Evolutionary conservation across 768 basidiomycete genomes (phyloP), one percentile per base, ranked within the genome.

Genomic region (Piloderma croceum): DNA sequence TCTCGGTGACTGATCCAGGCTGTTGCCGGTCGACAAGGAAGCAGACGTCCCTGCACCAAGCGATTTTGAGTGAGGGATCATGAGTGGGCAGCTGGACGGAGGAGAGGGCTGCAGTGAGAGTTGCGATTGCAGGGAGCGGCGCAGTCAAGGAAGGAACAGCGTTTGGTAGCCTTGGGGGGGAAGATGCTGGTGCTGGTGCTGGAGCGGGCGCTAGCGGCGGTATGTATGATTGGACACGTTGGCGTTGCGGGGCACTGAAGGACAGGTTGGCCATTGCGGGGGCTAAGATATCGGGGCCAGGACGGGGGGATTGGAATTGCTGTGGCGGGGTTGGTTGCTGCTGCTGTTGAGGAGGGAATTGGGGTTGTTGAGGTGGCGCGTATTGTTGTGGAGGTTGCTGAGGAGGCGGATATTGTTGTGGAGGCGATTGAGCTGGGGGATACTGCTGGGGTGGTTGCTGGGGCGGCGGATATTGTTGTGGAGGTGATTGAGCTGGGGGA

Each of bases 11-110:
- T 4, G 70, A 51, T 36, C 59, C 50, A 10, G 56, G 46, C 36
- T 69, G 64, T 1, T 70, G 63, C 39, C 78, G 74, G 38, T 93
- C 85, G 40, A 88, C 77, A 43, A 93, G 77, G 51, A 79, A 76
- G 42, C 92, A 60, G 41, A 93, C 85, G 47, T 94, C 90, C 36
- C 87, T 71, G 12, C 78, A 77, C 90, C 91, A 97, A 20, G 74
- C 68, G 5, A 94, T 59, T 50, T 80, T 79, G 31, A 79, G 69
- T 0, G 64, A 56, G 3, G 83, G 81, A 49, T 81, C 78, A 42
- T 74, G 73, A 27, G 53, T 53, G 1, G 81, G 73, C 2, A 68
- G 61, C 39, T 82, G 79, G 18, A 85, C 62, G 10, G 73, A 58
- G 3, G 65, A 58, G 0, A 76, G 54, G 1, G 75, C 77, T 0